Conservation (phyloP, 2,329 filamentous ascomycete species). For the Cylindrodendrum hubeiense region DNA sequence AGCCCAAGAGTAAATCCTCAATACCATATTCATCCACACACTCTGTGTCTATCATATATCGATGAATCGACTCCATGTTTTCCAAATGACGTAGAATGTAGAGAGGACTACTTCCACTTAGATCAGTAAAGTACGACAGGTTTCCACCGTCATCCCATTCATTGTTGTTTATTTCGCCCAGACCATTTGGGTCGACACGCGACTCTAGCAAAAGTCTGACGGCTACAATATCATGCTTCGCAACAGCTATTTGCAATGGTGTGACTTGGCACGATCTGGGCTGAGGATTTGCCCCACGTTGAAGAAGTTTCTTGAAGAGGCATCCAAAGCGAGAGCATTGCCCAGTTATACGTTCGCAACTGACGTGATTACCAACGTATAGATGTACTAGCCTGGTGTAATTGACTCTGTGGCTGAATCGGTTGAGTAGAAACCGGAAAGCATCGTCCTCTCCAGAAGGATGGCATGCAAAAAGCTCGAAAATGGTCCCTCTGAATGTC, state of each 20-base stretch:
- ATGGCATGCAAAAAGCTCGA: neutral
- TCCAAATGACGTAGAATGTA: neutral
- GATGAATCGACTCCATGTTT: too few species aligned
- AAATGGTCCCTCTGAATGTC: neutral
- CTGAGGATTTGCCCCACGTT: neutral
- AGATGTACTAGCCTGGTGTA: neutral
- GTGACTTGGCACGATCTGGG: slow-evolving; percentile 11
- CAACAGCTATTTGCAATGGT: slow-evolving; percentile 4
- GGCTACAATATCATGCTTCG: neutral
- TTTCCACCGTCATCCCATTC: neutral
- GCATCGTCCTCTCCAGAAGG: too few species aligned
- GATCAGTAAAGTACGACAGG: neutral
- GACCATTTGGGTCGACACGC: neutral
- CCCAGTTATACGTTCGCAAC: too few species aligned
- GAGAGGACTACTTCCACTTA: neutral
- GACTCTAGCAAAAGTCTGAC: neutral
- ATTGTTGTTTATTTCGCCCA: neutral
- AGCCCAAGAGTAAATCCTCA: neutral
- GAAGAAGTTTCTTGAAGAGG: neutral
- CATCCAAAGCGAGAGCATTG: neutral
- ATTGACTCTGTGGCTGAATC: neutral
- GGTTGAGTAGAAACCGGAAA: neutral
- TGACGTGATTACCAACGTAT: neutral
- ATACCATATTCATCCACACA: neutral
- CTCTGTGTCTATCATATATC: too few species aligned